Evolutionary conservation across 192 early-diverging fungal genomes (phyloP), one percentile per base, ranked within the genome.

Genomic region (Backusella australiensis): DNA sequence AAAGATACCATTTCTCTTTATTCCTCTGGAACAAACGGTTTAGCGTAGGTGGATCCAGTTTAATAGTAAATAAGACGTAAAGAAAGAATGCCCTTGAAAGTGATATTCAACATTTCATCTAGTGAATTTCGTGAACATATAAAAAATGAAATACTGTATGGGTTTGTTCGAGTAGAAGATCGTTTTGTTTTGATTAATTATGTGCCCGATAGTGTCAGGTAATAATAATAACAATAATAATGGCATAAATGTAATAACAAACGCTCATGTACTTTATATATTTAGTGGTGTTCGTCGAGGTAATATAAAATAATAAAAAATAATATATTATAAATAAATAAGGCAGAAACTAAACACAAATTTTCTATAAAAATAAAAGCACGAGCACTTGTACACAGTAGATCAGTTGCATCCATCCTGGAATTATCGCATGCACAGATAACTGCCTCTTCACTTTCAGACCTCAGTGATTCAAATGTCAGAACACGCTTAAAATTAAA

Each of bases 191-290:
- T 89, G 19, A 78, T 91, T 46, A 86, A 85, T 69, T 88, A 89
- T 74, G 86, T 91, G 41, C 86, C 86, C 23, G 87, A 91, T 42
- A 83, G 86, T 85, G 89, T 88, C 78, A 88, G 89, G 85, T 88
- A 83, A 78, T 32, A 59, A 29, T 5, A 23, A 29, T 5, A 23
- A 34, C 17, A 67, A 36, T 23, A 35, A 3, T 26, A 21, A 23
- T 29, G 9, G 8, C 26, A 32, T 66, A 14, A 49, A 19, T 19
- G n/a, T 49, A n/a, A 49, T 49, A 49, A 21, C 7, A 49, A 7
- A n/a, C 6, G n/a, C 46, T 49, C 6, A 49, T 23, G 56, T 26
- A 2, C 3, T 29, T 63, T 29, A 63, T 59, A 19, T 63, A 23
- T 75, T 35, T 59, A 88, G 86, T 82, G 86, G 86, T 74, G 83